phyloP scores from a whole-genome alignment of 2,329 filamentous ascomycete genomes.

The Nectriaceae sp. region DNA sequence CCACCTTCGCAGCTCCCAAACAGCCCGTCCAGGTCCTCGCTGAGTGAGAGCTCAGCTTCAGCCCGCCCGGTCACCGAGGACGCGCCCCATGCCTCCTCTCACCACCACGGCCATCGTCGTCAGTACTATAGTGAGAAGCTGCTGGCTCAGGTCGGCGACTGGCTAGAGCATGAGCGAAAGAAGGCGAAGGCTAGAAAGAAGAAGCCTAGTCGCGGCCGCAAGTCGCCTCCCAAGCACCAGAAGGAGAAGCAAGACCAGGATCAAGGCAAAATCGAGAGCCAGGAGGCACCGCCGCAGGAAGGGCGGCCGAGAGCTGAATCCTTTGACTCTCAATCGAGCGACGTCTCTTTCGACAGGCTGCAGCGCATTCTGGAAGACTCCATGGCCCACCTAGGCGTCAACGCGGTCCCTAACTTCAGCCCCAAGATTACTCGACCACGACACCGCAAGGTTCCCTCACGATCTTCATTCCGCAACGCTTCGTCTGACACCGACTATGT shows the following conservation, averaged over 20 bases:
- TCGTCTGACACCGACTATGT: constrained; percentile 85
- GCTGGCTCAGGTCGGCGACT: constrained; percentile 75
- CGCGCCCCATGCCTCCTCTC: constrained; percentile 16
- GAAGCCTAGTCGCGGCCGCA: constrained; percentile 39
- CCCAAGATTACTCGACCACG: constrained; percentile 47
- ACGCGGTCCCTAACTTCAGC: constrained; percentile 44
- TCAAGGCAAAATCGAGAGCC: too few relatives aligned
- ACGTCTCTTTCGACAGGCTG: constrained; percentile 75
- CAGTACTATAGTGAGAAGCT: constrained; percentile 56
- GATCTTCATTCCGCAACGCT: constrained; percentile 44
- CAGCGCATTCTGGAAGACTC: constrained; percentile 77
- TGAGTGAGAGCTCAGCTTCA: constrained; percentile 35
- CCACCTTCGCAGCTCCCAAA: constrained; percentile 28
- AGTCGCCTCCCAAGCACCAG: constrained; percentile 35
- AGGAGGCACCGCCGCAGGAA: constrained; percentile 19
- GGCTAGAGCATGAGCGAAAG: constrained; percentile 78
- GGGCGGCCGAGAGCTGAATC: constrained; percentile 51
- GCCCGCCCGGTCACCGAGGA: constrained; percentile 31
- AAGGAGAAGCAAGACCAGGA: constrained; percentile 12
- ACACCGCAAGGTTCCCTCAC: constrained; percentile 31
- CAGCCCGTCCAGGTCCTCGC: constrained; percentile 48
- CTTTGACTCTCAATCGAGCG: constrained; percentile 65
- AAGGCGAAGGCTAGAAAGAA: constrained; percentile 57
- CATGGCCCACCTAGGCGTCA: constrained; percentile 56
- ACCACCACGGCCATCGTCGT: constrained; percentile 34